Conservation (phyloP, 176 grass and related monocot genomes). For the Pontederia paniculata region DNA sequence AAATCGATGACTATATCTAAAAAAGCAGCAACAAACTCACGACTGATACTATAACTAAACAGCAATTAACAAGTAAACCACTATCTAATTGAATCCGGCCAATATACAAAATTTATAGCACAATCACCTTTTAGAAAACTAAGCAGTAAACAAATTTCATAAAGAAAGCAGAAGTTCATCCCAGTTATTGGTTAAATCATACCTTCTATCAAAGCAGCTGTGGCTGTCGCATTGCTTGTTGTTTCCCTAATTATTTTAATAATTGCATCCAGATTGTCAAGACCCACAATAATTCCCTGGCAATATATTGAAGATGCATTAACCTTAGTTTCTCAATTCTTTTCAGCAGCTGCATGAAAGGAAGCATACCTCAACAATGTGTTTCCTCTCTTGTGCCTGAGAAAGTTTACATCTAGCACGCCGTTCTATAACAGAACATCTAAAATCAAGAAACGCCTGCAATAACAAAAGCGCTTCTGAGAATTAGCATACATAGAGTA, state of each 20-base stretch:
- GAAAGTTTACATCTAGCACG: conserved; percentile 93
- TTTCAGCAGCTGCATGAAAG: background rate
- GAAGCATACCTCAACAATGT: conserved; percentile 80
- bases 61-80: no score
- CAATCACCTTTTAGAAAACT: no score
- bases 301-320: conserved; percentile 16
- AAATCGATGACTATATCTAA: no score
- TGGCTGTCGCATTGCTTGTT: conserved; percentile 45
- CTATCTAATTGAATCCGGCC: no score
- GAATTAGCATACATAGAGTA: background rate
- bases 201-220: conserved; percentile 65
- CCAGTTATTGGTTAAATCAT: background rate
- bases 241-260: conserved; percentile 75
- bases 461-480: conserved; percentile 3
- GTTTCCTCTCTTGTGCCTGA: conserved; percentile 77
- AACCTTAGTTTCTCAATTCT: background rate
- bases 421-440: conserved; percentile 80
- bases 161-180: no score
- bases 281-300: conserved; percentile 85
- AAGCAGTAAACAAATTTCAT: no score
- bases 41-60: no score
- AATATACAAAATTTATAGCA: no score
- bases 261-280: conserved; percentile 93
- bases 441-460: conserved; percentile 87
- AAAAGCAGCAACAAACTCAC: no score